Conservation (phyloP, 257 asterid species). For the Linderniella brevidens region DNA sequence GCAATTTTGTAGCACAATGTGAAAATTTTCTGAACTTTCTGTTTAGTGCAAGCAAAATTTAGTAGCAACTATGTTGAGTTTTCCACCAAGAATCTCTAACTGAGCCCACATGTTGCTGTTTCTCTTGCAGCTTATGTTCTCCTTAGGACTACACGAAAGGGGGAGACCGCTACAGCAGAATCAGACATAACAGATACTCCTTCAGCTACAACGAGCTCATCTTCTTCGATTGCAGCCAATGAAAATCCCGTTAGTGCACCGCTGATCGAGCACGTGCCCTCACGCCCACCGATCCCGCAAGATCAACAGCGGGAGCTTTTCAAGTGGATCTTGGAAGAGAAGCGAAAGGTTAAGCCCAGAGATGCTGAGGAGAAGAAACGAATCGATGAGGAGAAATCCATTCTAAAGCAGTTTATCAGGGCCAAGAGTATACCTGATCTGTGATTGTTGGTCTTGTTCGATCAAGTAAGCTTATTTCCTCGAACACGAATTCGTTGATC, state of each 20-base stretch:
- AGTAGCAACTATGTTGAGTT: no score
- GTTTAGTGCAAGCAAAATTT: no score
- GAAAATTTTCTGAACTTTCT: no score
- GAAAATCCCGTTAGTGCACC: slow-evolving; percentile 20
- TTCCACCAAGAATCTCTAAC: slow-evolving; percentile 4
- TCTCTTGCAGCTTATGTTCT: slow-evolving; percentile 41
- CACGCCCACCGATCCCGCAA: slow-evolving; percentile 49
- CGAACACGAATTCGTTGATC: no score
- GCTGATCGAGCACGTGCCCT: slow-evolving; percentile 17
- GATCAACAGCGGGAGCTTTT: slow-evolving; percentile 58
- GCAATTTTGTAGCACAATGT: no score
- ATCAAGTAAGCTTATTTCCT: no score
- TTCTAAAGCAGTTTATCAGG: slow-evolving; percentile 66
- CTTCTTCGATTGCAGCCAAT: slow-evolving; percentile 13
- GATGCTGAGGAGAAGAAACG: slow-evolving; percentile 57
- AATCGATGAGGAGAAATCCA: slow-evolving; percentile 78
- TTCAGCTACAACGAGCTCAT: slow-evolving; percentile 19
- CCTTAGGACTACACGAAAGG: slow-evolving; percentile 34
- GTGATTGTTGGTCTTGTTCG: slow-evolving; percentile 12
- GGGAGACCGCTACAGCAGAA: slow-evolving; percentile 13
- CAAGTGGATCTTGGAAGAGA: slow-evolving; percentile 80
- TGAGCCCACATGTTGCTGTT: slow-evolving; percentile 1
- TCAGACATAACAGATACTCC: slow-evolving; percentile 20
- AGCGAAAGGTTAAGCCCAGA: slow-evolving; percentile 56
- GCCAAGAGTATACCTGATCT: slow-evolving; percentile 42